A percentile compares a stretch with the other conserved stretches of the same genome.
These are phyloP conservation scores for Incumbomyces lentus DNA, from an alignment of 2,329 filamentous ascomycete species.

Conservation along the genomic window DNA sequence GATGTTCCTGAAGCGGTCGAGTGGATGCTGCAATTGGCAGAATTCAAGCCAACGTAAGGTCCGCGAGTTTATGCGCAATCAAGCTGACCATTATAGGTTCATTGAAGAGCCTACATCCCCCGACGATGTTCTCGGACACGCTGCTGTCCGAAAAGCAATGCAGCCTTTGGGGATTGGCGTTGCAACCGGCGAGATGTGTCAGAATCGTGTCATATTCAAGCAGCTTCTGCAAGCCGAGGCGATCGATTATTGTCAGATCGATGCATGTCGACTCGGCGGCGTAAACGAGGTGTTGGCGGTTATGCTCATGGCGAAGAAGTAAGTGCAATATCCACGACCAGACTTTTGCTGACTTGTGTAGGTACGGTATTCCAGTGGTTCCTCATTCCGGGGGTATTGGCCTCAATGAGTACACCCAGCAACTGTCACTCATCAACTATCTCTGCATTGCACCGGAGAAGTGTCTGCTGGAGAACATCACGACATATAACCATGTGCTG, in stretches of 20 bases:
- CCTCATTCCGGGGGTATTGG: slow-evolving; percentile 85
- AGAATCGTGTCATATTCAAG: slow-evolving; percentile 20
- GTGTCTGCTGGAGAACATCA: slow-evolving; percentile 75
- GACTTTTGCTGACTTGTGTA: slow-evolving; percentile 10
- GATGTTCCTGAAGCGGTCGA: slow-evolving; percentile 17
- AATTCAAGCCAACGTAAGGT: slow-evolving; percentile 11
- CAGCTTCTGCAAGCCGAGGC: slow-evolving; percentile 18
- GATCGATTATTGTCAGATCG: slow-evolving; percentile 13
- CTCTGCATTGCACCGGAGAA: slow-evolving; percentile 73
- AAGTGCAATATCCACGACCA: too few relatives aligned
- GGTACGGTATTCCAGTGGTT: slow-evolving; percentile 66
- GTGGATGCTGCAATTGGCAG: slow-evolving; percentile 17
- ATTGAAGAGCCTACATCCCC: slow-evolving; percentile 16
- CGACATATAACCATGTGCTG: slow-evolving; percentile 61
- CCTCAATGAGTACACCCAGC: slow-evolving; percentile 86
- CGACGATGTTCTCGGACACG: slow-evolving; percentile 19
- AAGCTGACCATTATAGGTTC: slow-evolving; percentile 5
- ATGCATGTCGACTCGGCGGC: slow-evolving; percentile 16
- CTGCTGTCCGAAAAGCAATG: slow-evolving; percentile 15
- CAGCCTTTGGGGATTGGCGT: slow-evolving; percentile 15
- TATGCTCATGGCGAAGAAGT: slow-evolving; percentile 61
- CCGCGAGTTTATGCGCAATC: too few relatives aligned
- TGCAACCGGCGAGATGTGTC: slow-evolving; percentile 18
- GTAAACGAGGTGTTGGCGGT: slow-evolving; percentile 60
- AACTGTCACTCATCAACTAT: slow-evolving; percentile 86